Conservation (phyloP, 345 rosid genomes). For the Cardamine resedifolia region DNA sequence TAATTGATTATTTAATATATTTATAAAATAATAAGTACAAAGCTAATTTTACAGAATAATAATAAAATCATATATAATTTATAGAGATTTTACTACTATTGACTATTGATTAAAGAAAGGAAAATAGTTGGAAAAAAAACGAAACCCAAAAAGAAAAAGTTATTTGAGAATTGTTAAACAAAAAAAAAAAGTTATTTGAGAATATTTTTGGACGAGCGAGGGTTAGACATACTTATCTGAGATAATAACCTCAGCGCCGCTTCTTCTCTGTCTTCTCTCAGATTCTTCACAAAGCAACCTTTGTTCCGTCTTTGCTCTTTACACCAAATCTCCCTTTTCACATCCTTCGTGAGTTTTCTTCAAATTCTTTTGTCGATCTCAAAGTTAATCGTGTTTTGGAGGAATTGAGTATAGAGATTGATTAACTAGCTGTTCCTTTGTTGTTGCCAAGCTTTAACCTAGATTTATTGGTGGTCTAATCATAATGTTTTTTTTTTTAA, state of each 20-base stretch:
- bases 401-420: not conserved
- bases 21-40: too few species aligned
- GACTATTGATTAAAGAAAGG: not conserved
- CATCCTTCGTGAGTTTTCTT: conserved; percentile 6
- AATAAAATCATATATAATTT: too few species aligned
- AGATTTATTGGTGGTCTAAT: not conserved
- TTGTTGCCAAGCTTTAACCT: not conserved
- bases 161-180: too few species aligned
- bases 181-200: not conserved
- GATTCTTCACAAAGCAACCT: conserved; percentile 11
- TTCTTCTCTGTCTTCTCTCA: not conserved
- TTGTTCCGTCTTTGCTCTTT: not conserved
- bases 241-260: conserved; percentile 19
- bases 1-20: too few species aligned
- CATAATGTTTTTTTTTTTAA: not conserved
- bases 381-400: not conserved
- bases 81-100: too few species aligned
- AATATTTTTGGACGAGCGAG: not conserved
- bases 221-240: not conserved
- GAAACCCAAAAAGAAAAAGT: too few species aligned
- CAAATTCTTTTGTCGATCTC: not conserved
- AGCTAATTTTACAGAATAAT: too few species aligned
- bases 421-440: not conserved
- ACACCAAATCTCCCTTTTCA: not conserved
- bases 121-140: too few species aligned